Base-by-base conservation (phyloP, 2,329 filamentous ascomycete species). In the Pyrenophora graminea region DNA sequence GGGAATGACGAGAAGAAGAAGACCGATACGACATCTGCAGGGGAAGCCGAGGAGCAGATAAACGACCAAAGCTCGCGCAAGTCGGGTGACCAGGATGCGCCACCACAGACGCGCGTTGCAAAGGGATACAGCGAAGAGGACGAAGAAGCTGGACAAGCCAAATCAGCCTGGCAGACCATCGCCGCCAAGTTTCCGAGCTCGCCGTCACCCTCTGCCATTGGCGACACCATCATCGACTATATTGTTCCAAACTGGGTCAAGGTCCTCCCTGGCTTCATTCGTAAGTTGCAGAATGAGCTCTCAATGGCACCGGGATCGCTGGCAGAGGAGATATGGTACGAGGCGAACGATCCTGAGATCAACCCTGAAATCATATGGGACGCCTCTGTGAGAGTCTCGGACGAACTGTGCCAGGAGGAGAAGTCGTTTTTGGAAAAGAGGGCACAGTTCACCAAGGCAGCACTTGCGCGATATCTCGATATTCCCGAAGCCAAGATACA, bases 291-390 rank as follows among this genome's bases (percentile, higher is more conserved):
- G 69, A 84, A 84, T 18, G 93, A 97, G 74, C 79, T 97, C 13
- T 94, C 90, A 30, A 88, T 94, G 85, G 85, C 88, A 0, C 89
- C 91, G 0, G 93, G 91, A 1, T 96, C 91, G 0, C 77, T 99
- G 36, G 91, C 93, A 10, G 88, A 95, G 67, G 90, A 97, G 61
- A 94, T 99, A 51, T 97, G 94, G 94, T 80, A 81, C 58, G 93
- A 97, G 64, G 91, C 94, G 1, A 89, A 91, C 51, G 90, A 97
- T 67, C 85, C 91, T 0, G 79, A 85, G 40, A 79, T 89, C 56
- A 90, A 97, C 62, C 93, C 93, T 0, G 94, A 99, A 70, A 95
- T 97, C 51, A 77, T 84, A 27, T 91, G 88, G 76, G 84, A 90
- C 34, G 92, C 93, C 15, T 80, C 78, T 17, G 94, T 99, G 1